Conservation (phyloP, 805 yeast species). For the Candida michaelii region DNA sequence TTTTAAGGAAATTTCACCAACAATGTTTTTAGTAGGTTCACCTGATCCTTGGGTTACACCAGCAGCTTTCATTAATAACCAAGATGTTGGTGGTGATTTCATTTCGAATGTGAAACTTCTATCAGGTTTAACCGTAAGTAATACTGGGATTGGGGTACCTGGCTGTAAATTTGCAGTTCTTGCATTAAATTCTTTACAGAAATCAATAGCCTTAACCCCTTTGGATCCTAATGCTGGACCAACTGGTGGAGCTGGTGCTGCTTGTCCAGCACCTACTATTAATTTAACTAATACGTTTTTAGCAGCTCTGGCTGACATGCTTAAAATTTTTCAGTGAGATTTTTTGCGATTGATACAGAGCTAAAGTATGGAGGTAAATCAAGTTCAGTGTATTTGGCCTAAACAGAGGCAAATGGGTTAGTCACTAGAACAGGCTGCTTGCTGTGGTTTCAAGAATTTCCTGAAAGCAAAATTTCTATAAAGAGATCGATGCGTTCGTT, state of each 20-base stretch:
- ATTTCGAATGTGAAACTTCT: constrained; percentile 82
- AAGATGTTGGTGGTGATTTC: constrained; percentile 90
- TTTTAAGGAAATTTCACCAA: constrained; percentile 73
- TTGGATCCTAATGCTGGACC: constrained; percentile 99
- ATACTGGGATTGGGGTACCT: constrained; percentile 87
- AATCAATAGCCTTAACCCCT: constrained; percentile 98
- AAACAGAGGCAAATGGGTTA: no score
- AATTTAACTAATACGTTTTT: constrained; percentile 78
- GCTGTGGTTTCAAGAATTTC: no score
- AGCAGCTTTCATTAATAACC: constrained; percentile 79
- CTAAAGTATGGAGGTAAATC: no score
- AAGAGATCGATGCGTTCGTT: no score
- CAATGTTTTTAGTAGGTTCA: constrained; percentile 55
- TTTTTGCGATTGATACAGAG: no score
- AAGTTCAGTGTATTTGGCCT: no score
- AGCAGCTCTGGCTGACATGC: constrained; percentile 19
- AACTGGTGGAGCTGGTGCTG: constrained; percentile 98
- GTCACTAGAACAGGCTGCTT: no score
- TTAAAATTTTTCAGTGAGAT: constrained; percentile 11
- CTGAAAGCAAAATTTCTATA: no score
- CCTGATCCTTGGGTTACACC: constrained; percentile 78
- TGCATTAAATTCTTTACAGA: constrained; percentile 97
- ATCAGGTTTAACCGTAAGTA: constrained; percentile 87
- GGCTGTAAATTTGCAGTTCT: constrained; percentile 85
- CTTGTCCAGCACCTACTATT: constrained; percentile 95